Base-by-base conservation (phyloP, 108 stramenopile genomes). In the Phaeodactylum tricornutum region DNA sequence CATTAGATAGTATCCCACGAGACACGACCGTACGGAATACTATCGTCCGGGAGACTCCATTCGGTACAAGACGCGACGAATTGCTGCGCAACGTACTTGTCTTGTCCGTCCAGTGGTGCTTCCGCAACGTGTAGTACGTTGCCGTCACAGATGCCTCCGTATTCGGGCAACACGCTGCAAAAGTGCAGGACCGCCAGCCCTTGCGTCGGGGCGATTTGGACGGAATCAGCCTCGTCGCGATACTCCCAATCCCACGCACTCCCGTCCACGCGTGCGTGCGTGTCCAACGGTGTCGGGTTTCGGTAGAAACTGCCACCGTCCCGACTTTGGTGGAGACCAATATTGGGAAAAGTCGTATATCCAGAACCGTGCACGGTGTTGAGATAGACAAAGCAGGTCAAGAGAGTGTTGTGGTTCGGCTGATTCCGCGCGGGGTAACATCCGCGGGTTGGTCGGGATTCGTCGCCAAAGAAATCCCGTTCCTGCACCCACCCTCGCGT, bases 351-450 rank as follows among this genome's bases (percentile, higher is more conserved):
- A 12, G 3, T 0, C 0, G 72, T 73, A n/a, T 67, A 33, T 54
- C 66, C 72, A 0, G 63, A 62, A 16, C 60, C 67, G 7, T 59
- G 58, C 1, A 69, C 75, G 48, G 76, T 73, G 23, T 37, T 61
- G 9, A 81, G 45, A n/a, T n/a, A n/a, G n/a, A n/a, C n/a, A n/a
- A n/a, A n/a, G n/a, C n/a, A n/a, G n/a, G n/a, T n/a, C n/a, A n/a
- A n/a, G n/a, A n/a, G n/a, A n/a, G n/a, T n/a, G n/a, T n/a, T n/a
- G n/a, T n/a, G n/a, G n/a, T n/a, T n/a, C n/a, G n/a, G n/a, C n/a
- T n/a, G n/a, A n/a, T n/a, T n/a, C n/a, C n/a, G n/a, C n/a, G n/a
- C n/a, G n/a, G n/a, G n/a, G n/a, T n/a, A n/a, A n/a, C n/a, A n/a
- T n/a, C n/a, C n/a, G n/a, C n/a, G n/a, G n/a, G n/a, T n/a, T n/a